These are phyloP conservation scores for Sporothrix pseudoabietina DNA, from an alignment of 2,329 filamentous ascomycete genomes.

Conservation along the genomic window DNA sequence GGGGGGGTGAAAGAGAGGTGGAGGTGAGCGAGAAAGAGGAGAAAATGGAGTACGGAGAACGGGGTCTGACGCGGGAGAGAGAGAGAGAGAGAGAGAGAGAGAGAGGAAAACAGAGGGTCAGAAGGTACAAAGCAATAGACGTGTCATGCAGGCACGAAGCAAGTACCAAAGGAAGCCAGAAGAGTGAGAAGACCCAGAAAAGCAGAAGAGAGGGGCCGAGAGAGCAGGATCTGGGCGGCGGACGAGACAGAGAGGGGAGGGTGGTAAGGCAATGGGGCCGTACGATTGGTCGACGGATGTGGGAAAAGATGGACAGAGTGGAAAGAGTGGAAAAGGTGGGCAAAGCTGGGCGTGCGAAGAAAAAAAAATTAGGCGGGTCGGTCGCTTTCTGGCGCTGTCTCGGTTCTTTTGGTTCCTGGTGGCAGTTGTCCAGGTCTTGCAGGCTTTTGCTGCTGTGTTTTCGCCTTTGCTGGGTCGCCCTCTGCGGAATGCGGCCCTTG, in stretches of 20 bases:
- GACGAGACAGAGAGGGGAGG: conserved; percentile 17
- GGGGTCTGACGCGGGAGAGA: conserved; percentile 24
- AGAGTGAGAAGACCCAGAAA: neutral
- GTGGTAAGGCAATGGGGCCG: conserved; percentile 2
- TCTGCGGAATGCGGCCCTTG: neutral
- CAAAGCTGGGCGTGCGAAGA: conserved; percentile 24
- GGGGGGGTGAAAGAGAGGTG: neutral
- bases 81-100: conserved; percentile 21
- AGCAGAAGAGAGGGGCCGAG: neutral
- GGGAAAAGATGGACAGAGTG: conserved; percentile 22
- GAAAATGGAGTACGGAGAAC: conserved; percentile 28
- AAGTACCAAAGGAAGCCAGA: conserved; percentile 18
- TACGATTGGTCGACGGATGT: conserved; percentile 27
- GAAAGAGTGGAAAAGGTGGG: conserved; percentile 18
- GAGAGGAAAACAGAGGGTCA: neutral
- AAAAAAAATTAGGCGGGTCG: conserved; percentile 25
- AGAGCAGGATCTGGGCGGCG: neutral
- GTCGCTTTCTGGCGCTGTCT: conserved; percentile 4
- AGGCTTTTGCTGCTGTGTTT: neutral
- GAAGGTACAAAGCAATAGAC: neutral
- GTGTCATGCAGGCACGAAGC: neutral
- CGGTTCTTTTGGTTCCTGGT: conserved; percentile 8
- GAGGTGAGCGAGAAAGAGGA: conserved; percentile 19
- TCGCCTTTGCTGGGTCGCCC: neutral
- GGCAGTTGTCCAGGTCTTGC: conserved; percentile 18